Percentiles rank a stretch among this genome's conserved stretches.
Evolutionary conservation across 306 rosid species (phyloP).

Genomic region (Dryas octopetala): DNA sequence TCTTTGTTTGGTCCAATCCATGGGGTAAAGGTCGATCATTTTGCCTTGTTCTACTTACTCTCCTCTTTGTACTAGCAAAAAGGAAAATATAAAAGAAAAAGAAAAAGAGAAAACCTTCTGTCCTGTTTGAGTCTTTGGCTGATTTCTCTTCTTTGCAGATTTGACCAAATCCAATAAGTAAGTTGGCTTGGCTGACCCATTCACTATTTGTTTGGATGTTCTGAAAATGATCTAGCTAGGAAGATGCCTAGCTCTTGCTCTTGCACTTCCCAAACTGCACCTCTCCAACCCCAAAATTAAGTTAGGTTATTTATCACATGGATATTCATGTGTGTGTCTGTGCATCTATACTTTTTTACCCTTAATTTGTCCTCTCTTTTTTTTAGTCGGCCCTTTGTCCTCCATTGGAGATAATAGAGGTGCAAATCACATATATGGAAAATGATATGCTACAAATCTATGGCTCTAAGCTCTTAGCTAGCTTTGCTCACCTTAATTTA

Average conservation of each 20-base stretch:
- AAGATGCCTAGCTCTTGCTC: background rate
- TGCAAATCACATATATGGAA: no score
- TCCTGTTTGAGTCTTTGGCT: background rate
- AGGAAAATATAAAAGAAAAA: no score
- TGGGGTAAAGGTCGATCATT: background rate
- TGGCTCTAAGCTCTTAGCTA: no score
- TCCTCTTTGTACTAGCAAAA: background rate
- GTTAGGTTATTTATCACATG: no score
- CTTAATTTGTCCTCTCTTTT: no score
- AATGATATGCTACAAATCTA: no score
- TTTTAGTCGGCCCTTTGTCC: no score
- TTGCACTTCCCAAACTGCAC: background rate
- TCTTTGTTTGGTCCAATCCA: background rate
- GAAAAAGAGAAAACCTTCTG: background rate
- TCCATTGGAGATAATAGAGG: no score
- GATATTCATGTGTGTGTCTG: no score
- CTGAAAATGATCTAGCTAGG: background rate
- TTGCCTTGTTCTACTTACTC: conserved; percentile 17
- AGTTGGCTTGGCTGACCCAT: background rate
- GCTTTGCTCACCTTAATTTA: no score
- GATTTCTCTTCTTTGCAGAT: background rate
- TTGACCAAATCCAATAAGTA: conserved; percentile 27
- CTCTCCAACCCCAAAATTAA: background rate
- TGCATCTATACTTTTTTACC: no score
- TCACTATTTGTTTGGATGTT: background rate